Base-by-base conservation (phyloP, 2,329 filamentous ascomycete species). In the Cladorrhinum sp. region DNA sequence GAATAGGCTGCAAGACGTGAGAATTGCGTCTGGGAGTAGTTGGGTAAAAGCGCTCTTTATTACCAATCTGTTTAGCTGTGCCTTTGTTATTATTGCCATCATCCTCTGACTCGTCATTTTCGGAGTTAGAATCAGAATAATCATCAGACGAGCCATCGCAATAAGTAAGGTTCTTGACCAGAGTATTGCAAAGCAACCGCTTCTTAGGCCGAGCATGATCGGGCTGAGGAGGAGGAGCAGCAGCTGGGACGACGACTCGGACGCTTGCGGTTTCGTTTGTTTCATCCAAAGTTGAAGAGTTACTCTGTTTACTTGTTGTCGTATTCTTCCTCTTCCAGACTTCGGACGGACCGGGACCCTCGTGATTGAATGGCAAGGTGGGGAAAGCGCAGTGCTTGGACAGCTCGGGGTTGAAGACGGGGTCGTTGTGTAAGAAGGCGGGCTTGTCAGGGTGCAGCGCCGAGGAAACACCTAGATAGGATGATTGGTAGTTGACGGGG, bases 321-420 rank as follows among this genome's bases (percentile, higher is more conserved):
- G 27, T 32, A 23, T 25, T 6, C 20, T 27, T 23, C 49, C 27
- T 16, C 51, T 38, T 27, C 16, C 20, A 50, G 22, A 54, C 22
- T 49, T 64, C 66, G 0, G 65, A 67, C 0, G 65, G 67, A 9
- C 64, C 62, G 13, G 62, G 62, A 18, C 66, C 62, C 0, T 56
- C 58, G 49, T 72, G 58, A 55, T 71, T 53, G 18, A 70, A 61
- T 1, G 66, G 63, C 45, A 72, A 56, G 10, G 63, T 64, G 7
- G 66, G 64, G 49, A 70, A 68, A 13, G 67, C 64, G 50, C 66
- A 66, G 49, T 69, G 58, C 27, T 45, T 27, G 20, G 68, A 53
- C 25, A 72, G 66, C 32, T 55, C 49, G 24, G 49, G 49, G 20
- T 50, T 27, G 24, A 20, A 50, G 7, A 50, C 49, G 3, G 49